Conservation (phyloP, 2,329 filamentous ascomycete species). For the Talaromyces albobiverticillius region DNA sequence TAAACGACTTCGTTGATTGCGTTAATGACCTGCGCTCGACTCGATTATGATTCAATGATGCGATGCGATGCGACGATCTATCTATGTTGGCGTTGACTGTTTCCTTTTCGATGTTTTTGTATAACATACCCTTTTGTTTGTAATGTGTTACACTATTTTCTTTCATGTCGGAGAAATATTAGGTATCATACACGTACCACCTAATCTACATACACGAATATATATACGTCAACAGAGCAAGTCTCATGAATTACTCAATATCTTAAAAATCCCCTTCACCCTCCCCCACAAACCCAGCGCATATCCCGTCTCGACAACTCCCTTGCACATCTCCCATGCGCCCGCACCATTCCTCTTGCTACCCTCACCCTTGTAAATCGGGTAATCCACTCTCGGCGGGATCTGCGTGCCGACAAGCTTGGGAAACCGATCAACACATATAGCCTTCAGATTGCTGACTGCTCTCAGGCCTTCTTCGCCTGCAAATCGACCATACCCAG, state of each 20-base stretch:
- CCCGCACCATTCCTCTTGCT: constrained; percentile 52
- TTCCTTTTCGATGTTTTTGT: neutral
- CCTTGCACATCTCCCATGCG: constrained; percentile 58
- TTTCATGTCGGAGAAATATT: neutral
- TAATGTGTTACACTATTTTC: no score
- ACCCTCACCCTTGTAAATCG: constrained; percentile 62
- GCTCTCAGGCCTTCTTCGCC: constrained; percentile 82
- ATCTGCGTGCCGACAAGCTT: constrained; percentile 67
- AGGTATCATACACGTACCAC: neutral
- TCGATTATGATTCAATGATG: neutral
- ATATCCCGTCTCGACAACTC: constrained; percentile 46
- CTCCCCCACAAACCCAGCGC: constrained; percentile 42
- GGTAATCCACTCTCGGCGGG: constrained; percentile 76
- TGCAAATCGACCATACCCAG: constrained; percentile 89
- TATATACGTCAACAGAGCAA: neutral
- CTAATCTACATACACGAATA: neutral
- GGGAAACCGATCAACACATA: constrained; percentile 72
- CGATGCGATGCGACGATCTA: neutral
- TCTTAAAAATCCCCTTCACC: constrained; percentile 33
- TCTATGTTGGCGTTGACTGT: no score
- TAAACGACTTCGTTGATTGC: no score
- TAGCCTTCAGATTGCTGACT: constrained; percentile 81
- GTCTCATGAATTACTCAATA: constrained; percentile 36
- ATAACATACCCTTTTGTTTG: neutral
- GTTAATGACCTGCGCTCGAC: no score